phyloP scores from a whole-genome alignment of 441 rosid species.

The Geranium incanum region DNA sequence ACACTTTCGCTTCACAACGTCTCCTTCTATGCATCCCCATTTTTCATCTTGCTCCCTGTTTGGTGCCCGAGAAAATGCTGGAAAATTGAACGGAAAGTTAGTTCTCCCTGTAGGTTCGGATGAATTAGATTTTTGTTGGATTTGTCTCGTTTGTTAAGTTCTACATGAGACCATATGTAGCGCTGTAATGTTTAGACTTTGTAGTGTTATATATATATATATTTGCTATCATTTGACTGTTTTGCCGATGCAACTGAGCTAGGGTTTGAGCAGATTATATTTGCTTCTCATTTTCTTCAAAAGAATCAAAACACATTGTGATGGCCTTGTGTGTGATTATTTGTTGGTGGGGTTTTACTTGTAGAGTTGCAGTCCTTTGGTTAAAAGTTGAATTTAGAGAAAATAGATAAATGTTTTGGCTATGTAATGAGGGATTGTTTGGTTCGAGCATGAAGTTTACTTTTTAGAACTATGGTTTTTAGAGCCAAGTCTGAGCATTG shows the following conservation, averaged over 20 bases:
- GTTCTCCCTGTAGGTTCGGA: neutral
- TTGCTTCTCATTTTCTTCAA: neutral
- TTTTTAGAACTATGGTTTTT: neutral
- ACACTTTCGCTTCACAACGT: neutral
- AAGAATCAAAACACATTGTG: neutral
- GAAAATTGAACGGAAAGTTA: neutral
- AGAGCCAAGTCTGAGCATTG: too few species aligned
- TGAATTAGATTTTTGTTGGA: neutral
- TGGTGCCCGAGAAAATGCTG: neutral
- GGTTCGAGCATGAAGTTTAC: neutral
- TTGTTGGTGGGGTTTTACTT: conserved; percentile 1
- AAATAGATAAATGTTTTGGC: neutral
- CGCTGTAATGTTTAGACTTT: neutral
- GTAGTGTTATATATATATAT: neutral
- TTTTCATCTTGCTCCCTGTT: neutral
- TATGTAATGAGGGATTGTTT: neutral
- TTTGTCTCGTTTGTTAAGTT: conserved; percentile 1
- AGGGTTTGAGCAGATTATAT: neutral
- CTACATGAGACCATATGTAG: neutral
- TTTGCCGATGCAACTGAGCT: neutral
- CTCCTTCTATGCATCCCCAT: neutral
- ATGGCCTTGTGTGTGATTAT: neutral
- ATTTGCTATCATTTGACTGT: neutral
- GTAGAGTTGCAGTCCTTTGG: neutral
- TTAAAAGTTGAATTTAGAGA: neutral